phyloP scores from a whole-genome alignment of 306 rosid species.

The Vigna unguiculata region DNA sequence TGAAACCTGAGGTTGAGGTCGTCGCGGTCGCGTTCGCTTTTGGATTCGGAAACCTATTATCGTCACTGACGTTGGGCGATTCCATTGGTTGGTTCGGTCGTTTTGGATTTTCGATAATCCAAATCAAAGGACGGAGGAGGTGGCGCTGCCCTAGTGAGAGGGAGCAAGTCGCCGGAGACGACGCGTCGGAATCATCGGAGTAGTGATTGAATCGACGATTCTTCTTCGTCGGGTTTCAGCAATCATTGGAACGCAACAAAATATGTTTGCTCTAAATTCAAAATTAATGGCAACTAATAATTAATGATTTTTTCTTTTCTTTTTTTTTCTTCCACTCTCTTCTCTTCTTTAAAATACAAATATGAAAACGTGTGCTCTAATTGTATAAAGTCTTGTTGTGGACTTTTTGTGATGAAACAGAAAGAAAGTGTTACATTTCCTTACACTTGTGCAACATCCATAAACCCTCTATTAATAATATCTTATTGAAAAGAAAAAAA shows the following conservation, averaged over 20 bases:
- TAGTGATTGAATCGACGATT: constrained; percentile 20
- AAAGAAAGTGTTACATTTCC: neutral
- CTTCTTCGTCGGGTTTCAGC: constrained; percentile 23
- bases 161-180: constrained; percentile 51
- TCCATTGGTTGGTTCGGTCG: constrained; percentile 51
- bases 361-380: neutral
- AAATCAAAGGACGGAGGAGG: neutral
- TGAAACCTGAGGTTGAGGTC: constrained; percentile 37
- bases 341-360: neutral
- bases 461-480: too few relatives aligned
- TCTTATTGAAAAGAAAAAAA: too few relatives aligned
- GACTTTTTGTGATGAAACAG: too few relatives aligned
- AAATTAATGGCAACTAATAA: neutral
- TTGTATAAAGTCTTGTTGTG: neutral
- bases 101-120: constrained; percentile 23
- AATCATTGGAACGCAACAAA: constrained; percentile 43
- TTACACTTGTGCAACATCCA: too few relatives aligned
- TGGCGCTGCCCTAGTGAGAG: constrained; percentile 12
- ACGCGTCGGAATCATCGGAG: constrained; percentile 52
- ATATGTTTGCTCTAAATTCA: neutral
- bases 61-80: constrained; percentile 54
- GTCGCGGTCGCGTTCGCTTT: constrained; percentile 39
- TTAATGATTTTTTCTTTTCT: neutral
- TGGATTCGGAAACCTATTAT: constrained; percentile 55
- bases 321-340: neutral